Conservation (phyloP, 78 protist genomes). For the Capsaspora owczarzaki region DNA sequence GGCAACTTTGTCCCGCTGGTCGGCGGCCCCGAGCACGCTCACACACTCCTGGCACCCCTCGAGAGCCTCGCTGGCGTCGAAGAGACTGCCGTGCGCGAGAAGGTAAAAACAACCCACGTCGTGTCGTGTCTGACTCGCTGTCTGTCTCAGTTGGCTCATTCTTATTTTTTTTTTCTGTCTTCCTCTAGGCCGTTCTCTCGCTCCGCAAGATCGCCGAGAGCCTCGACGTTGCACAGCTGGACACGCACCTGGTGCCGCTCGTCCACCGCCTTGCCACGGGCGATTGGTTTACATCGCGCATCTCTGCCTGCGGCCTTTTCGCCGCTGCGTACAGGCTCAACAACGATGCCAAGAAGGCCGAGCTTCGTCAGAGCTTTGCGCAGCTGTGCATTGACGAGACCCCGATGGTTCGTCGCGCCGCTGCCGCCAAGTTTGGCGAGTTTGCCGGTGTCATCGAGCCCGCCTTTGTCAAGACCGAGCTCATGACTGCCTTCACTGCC, state of each 20-base stretch:
- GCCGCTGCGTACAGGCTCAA: slow-evolving; percentile 55
- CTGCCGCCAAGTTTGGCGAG: slow-evolving; percentile 62
- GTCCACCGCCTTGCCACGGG: slow-evolving; percentile 62
- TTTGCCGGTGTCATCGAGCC: slow-evolving; percentile 59
- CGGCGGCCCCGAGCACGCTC: slow-evolving; percentile 82
- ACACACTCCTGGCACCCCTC: slow-evolving; percentile 71
- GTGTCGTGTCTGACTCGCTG: background rate
- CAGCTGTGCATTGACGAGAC: slow-evolving; percentile 82
- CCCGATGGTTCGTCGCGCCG: slow-evolving; percentile 92
- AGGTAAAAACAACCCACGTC: no score
- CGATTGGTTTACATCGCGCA: slow-evolving; percentile 89
- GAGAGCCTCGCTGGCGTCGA: slow-evolving; percentile 81
- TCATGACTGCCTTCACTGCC: slow-evolving; percentile 67
- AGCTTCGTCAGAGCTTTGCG: slow-evolving; percentile 26
- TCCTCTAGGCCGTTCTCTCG: slow-evolving; percentile 73
- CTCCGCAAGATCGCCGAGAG: slow-evolving; percentile 44
- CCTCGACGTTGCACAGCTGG: slow-evolving; percentile 39
- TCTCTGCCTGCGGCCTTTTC: slow-evolving; percentile 84
- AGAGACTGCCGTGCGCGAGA: slow-evolving; percentile 90
- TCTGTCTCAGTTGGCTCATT: background rate
- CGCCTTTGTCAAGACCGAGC: slow-evolving; percentile 45
- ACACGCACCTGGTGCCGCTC: slow-evolving; percentile 49
- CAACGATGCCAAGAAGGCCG: slow-evolving; percentile 1
- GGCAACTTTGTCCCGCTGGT: slow-evolving; percentile 77
- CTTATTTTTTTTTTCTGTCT: background rate